phyloP scores from a whole-genome alignment of 352 stramenopile species.

The Pythium insidiosum region DNA sequence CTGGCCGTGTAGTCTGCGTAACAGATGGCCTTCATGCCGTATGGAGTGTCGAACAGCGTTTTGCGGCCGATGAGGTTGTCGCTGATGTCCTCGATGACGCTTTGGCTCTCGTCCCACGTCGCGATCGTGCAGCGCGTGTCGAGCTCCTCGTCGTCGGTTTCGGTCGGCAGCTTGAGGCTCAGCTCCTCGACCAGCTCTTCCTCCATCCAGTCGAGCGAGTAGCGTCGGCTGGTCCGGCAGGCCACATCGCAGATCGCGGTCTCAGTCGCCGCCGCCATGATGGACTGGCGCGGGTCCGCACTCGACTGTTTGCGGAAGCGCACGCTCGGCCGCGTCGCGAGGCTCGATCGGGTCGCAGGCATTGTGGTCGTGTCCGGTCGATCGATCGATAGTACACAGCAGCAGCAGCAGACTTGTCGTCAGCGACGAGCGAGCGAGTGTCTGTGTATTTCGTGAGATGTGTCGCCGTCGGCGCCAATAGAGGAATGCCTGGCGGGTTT shows the following conservation, averaged over 20 bases:
- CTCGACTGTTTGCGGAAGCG: no score
- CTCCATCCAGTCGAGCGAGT: conserved; percentile 13
- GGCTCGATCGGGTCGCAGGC: no score
- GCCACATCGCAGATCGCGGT: conserved; percentile 6
- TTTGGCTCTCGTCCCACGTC: conserved; percentile 10
- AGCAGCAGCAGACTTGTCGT: no score
- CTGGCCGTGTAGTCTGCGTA: conserved; percentile 92
- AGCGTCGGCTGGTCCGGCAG: conserved; percentile 7
- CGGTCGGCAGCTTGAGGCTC: not conserved
- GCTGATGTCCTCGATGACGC: conserved; percentile 13
- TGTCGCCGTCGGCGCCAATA: no score
- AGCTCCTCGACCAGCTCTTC: conserved; percentile 13
- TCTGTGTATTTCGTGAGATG: no score
- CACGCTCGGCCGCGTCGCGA: no score
- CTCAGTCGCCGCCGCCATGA: no score
- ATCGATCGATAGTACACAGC: no score
- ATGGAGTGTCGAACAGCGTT: conserved; percentile 28
- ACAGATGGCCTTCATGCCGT: conserved; percentile 41
- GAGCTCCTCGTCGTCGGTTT: conserved; percentile 1
- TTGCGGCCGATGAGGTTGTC: conserved; percentile 20
- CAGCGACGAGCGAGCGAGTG: no score
- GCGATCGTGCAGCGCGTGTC: conserved; percentile 3
- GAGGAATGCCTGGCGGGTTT: no score
- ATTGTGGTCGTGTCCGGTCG: no score
- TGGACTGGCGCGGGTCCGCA: no score